Evolutionary conservation across 2,329 filamentous ascomycete species (phyloP).

Genomic region (Arthroderma sp.): DNA sequence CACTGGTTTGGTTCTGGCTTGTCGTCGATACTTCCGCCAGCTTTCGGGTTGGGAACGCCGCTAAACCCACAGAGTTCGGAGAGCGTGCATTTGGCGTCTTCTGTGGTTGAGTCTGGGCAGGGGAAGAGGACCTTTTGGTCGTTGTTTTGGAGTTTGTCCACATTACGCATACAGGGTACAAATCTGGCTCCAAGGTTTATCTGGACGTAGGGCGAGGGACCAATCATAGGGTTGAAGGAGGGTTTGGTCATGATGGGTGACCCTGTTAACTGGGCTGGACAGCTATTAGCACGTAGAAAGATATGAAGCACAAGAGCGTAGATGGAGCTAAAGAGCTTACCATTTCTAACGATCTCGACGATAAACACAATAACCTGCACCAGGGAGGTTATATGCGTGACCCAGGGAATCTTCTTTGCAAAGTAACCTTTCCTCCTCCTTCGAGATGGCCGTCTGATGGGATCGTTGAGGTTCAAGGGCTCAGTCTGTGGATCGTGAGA

Average conservation of each 20-base stretch:
- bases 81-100: conserved; percentile 54
- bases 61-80: conserved; percentile 73
- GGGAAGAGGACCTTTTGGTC: conserved; percentile 44
- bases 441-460: conserved; percentile 11
- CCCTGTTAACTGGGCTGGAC: conserved; percentile 58
- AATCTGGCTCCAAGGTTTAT: conserved; percentile 97
- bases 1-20: conserved; percentile 71
- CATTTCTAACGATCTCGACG: conserved; percentile 72
- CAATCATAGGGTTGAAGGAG: conserved; percentile 92
- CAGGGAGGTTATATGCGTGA: conserved; percentile 67
- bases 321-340: conserved; percentile 34
- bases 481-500: conserved; percentile 41
- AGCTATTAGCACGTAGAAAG: conserved; percentile 6
- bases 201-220: conserved; percentile 75
- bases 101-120: conserved; percentile 66
- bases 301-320: conserved; percentile 6
- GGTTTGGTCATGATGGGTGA: conserved; percentile 59
- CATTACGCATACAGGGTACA: conserved; percentile 85
- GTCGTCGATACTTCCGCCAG: conserved; percentile 41
- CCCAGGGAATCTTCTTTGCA: conserved; percentile 55
- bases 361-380: conserved; percentile 79
- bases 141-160: conserved; percentile 31
- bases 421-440: conserved; percentile 43
- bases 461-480: conserved; percentile 17
- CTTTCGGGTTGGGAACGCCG: conserved; percentile 56